These are phyloP conservation scores for Aegilops speltoides DNA, from an alignment of 176 grass and related monocot species.

Conservation along the genomic window DNA sequence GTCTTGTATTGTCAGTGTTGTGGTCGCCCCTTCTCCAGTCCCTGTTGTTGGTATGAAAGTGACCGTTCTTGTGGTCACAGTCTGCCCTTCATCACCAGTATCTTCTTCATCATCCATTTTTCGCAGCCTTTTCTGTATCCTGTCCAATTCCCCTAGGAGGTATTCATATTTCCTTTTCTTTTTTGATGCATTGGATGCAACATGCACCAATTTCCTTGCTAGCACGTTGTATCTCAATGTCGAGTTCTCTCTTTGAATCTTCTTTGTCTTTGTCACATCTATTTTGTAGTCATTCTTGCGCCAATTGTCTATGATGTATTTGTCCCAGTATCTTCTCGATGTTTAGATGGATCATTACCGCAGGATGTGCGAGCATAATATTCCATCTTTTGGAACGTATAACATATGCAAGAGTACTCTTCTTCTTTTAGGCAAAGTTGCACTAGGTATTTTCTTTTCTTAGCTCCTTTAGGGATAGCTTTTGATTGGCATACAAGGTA, in stretches of 20 bases:
- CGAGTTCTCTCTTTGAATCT: neutral
- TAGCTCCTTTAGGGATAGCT: neutral
- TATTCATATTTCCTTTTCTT: neutral
- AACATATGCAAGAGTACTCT: neutral
- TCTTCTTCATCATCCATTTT: too few relatives aligned
- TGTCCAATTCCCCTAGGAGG: too few relatives aligned
- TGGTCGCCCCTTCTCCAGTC: too few relatives aligned
- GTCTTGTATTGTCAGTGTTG: too few relatives aligned
- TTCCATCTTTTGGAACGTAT: neutral
- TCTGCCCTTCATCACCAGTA: too few relatives aligned
- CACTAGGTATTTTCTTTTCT: neutral
- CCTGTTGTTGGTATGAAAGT: too few relatives aligned
- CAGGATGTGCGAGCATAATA: neutral
- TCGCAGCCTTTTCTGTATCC: too few relatives aligned
- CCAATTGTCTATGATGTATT: neutral
- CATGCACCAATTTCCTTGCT: neutral
- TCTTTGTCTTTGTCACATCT: neutral
- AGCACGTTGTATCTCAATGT: neutral
- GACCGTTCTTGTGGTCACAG: too few relatives aligned
- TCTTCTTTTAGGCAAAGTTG: neutral
- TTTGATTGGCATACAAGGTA: neutral
- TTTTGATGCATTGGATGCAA: neutral
- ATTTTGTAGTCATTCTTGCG: neutral
- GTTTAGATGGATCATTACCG: neutral
- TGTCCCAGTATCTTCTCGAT: neutral